phyloP scores from a whole-genome alignment of 2,329 filamentous ascomycete species.

The Cercospora sesami region DNA sequence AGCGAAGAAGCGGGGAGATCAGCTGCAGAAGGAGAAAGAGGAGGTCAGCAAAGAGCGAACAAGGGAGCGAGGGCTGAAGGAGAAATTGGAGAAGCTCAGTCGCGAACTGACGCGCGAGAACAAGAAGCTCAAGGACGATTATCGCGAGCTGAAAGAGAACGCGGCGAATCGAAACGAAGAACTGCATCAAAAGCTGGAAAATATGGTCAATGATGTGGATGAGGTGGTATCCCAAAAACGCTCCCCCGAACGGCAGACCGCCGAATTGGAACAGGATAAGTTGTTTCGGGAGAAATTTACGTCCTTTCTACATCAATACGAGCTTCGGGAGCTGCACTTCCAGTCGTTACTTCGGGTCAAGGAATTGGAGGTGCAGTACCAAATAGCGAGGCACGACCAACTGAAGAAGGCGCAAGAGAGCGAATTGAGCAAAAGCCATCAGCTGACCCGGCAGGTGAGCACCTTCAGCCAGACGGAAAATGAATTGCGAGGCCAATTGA shows the following conservation, averaged over 20 bases:
- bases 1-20: conserved; percentile 92
- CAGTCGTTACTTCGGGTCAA: conserved; percentile 89
- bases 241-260: conserved; percentile 69
- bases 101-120: conserved; percentile 94
- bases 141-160: conserved; percentile 79
- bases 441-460: conserved; percentile 86
- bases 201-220: conserved; percentile 79
- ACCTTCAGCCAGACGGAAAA: conserved; percentile 96
- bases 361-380: conserved; percentile 91
- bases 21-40: conserved; percentile 95
- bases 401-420: conserved; percentile 85
- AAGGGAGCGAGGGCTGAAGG: conserved; percentile 87
- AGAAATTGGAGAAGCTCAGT: conserved; percentile 95
- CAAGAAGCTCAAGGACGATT: conserved; percentile 95
- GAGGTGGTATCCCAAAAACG: conserved; percentile 86
- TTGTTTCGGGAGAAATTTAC: conserved; percentile 83
- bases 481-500: conserved; percentile 89
- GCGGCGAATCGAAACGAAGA: conserved; percentile 79
- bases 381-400: conserved; percentile 83
- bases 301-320: conserved; percentile 94
- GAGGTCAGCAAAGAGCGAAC: conserved; percentile 81
- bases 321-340: conserved; percentile 91
- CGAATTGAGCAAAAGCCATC: conserved; percentile 76
- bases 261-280: conserved; percentile 87
- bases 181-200: conserved; percentile 81